A percentile compares a stretch with the other conserved stretches of the same genome.
Conservation (phyloP, 1,139 yeast species). For the Blastobotrys petasosporus region DNA sequence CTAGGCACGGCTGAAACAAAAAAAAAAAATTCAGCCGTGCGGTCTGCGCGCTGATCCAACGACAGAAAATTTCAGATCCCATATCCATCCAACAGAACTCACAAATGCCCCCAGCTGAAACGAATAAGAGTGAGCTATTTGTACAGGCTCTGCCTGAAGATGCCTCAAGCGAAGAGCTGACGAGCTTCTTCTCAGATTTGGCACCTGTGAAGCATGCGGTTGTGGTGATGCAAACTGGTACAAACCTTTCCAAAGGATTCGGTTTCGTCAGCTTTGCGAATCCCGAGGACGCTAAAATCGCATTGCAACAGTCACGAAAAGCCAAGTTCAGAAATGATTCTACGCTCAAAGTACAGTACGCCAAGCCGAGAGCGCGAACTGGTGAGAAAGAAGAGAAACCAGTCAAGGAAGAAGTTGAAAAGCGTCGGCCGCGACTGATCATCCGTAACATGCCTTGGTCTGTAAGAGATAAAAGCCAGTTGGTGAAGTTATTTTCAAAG, state of each 20-base stretch:
- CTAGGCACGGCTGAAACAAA: no score
- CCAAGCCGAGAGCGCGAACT: slow-evolving; percentile 86
- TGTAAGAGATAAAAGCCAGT: slow-evolving; percentile 65
- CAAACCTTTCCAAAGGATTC: slow-evolving; percentile 72
- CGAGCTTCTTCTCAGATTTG: slow-evolving; percentile 81
- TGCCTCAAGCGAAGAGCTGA: slow-evolving; percentile 73
- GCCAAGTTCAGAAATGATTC: slow-evolving; percentile 55
- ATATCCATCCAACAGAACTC: no score
- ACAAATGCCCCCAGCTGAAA: no score
- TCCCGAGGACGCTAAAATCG: slow-evolving; percentile 78
- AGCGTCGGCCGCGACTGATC: slow-evolving; percentile 77
- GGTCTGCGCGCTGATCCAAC: no score
- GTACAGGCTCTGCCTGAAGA: slow-evolving; percentile 77
- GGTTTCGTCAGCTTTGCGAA: slow-evolving; percentile 89
- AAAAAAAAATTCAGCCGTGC: no score
- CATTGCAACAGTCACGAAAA: slow-evolving; percentile 63
- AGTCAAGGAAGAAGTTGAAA: slow-evolving; percentile 35
- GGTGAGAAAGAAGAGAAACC: slow-evolving; percentile 24
- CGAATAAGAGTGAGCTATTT: slow-evolving; percentile 43
- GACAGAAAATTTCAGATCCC: no score
- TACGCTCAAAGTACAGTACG: slow-evolving; percentile 72
- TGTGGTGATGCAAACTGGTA: slow-evolving; percentile 71
- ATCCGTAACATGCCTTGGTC: slow-evolving; percentile 96
- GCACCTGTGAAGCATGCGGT: slow-evolving; percentile 96
- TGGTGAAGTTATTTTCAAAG: slow-evolving; percentile 63